Base-by-base conservation (phyloP, 2,329 filamentous ascomycete species). In the Penicillium vulpinum region DNA sequence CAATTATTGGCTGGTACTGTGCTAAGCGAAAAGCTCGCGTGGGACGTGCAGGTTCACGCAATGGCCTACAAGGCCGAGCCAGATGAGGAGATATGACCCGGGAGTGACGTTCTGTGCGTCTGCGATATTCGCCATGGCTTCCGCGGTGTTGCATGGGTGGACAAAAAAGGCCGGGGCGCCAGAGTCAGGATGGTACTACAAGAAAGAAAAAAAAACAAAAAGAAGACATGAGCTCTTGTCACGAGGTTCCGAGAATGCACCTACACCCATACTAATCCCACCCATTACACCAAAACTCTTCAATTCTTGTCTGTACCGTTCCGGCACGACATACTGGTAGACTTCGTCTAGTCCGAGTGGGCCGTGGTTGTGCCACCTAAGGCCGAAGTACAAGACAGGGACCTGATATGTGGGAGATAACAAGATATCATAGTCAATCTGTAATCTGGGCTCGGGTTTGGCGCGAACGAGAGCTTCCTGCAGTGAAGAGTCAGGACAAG, bases 61-160 rank as follows among this genome's bases (percentile, higher is more conserved):
- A 50, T 85, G 85, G 57, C 92, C 93, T 43, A 96, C 85, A 56
- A 96, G 78, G n/a, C 92, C 92, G 60, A 97, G 81, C 92, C 93
- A 97, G 54, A 91, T 78, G 76, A 91, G 84, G 69, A 97, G 81
- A 78, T 97, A 97, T 66, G 87, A 81, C 67, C 87, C 72, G 6
- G 79, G 73, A 18, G 66, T 75, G 43, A 79, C 62, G n/a, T 67
- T 60, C 55, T 64, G 65, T 48, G 67, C 66, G 15, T 73, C 68
- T 65, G 83, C 77, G 67, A 91, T 86, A 50, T 78, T 80, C 64
- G 80, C 80, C 83, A 97, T 89, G 51, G 90, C 89, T 62, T 93
- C 88, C 54, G 89, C 89, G 9, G 94, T 90, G 72, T 90, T 85
- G 76, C 94, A 97, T 24, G 94, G 93, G 77, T 99, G 94, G 66